phyloP scores from a whole-genome alignment of 2,329 filamentous ascomycete genomes.

The Ceratocystis cubensis region DNA sequence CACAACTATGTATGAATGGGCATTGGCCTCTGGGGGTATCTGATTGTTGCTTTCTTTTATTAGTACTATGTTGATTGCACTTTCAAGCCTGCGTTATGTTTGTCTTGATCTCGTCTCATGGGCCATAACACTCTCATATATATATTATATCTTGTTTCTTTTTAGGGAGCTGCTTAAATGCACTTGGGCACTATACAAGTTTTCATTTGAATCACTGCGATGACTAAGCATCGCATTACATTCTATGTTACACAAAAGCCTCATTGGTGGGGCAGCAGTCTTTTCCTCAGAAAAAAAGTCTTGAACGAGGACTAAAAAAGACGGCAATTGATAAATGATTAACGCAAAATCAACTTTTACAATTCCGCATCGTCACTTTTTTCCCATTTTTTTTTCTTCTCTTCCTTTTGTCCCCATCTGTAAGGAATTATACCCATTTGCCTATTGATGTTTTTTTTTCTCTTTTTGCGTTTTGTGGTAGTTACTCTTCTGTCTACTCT shows the following conservation, averaged over 20 bases:
- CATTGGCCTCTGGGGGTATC: not conserved
- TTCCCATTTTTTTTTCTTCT: not conserved
- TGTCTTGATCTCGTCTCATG: not conserved
- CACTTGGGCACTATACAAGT: not conserved
- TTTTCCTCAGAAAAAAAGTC: not conserved
- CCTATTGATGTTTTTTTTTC: no score
- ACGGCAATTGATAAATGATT: not conserved
- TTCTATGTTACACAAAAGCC: not conserved
- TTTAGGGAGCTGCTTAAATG: not conserved
- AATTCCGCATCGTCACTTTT: not conserved
- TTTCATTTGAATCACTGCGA: not conserved
- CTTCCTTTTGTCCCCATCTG: not conserved
- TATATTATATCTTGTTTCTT: not conserved
- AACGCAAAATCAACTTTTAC: not conserved
- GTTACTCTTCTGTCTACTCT: not conserved
- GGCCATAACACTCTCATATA: not conserved
- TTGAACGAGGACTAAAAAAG: not conserved
- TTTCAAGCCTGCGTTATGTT: not conserved
- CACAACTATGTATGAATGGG: not conserved
- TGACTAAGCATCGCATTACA: constrained; percentile 1
- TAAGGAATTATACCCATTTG: not conserved
- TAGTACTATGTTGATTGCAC: no score
- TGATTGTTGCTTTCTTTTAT: not conserved
- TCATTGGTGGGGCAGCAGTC: not conserved
- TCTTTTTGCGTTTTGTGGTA: not conserved